Percentiles rank a stretch among this genome's conserved stretches.
phyloP scores from a whole-genome alignment of 139 green algal genomes.

The Micromonas commoda region DNA sequence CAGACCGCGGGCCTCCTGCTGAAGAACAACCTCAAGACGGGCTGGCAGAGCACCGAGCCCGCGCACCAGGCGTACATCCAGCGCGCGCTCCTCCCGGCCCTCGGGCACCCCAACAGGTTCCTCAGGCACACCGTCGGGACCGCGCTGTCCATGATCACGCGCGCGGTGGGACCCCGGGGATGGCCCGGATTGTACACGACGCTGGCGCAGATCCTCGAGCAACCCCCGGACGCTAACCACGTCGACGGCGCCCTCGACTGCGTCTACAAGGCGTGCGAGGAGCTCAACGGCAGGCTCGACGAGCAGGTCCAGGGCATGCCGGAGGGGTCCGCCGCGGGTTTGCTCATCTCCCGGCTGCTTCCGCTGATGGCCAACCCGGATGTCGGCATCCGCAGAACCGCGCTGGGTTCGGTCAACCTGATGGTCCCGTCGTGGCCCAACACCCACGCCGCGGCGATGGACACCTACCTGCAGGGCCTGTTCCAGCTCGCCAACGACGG shows the following conservation, averaged over 20 bases:
- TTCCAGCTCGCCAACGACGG: constrained; percentile 78
- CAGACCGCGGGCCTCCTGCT: constrained; percentile 87
- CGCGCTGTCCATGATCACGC: constrained; percentile 41
- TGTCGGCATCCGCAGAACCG: constrained; percentile 36
- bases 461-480: constrained; percentile 54
- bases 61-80: constrained; percentile 71
- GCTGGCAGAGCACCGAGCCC: constrained; percentile 47
- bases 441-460: constrained; percentile 49
- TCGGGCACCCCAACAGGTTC: constrained; percentile 50
- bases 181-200: constrained; percentile 75
- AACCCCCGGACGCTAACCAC: constrained; percentile 39
- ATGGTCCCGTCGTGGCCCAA: constrained; percentile 57
- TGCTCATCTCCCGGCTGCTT: constrained; percentile 67
- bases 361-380: constrained; percentile 43
- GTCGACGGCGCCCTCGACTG: constrained; percentile 81
- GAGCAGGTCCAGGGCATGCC: constrained; percentile 31
- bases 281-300: constrained; percentile 61
- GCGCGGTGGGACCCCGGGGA: constrained; percentile 42
- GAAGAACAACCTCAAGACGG: constrained; percentile 87
- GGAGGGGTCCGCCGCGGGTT: constrained; percentile 25
- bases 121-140: constrained; percentile 79
- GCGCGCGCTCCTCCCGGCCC: constrained; percentile 58
- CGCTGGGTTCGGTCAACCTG: constrained; percentile 62
- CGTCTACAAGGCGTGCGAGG: constrained; percentile 81
- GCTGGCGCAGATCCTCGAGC: constrained; percentile 48